phyloP scores from a whole-genome alignment of 2,329 filamentous ascomycete genomes.

The Calycina herbarum region DNA sequence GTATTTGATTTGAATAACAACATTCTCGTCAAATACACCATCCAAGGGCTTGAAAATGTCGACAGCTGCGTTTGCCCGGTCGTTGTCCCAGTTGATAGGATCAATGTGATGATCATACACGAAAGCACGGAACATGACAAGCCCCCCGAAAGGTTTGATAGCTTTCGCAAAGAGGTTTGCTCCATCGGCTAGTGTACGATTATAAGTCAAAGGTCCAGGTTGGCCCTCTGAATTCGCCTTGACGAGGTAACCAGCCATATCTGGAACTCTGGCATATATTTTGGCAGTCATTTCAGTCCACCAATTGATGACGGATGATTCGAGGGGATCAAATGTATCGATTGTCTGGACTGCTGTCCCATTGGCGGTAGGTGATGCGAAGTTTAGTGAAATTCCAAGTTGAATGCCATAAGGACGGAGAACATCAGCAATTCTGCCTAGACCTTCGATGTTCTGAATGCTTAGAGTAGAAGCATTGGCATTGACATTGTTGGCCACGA shows the following conservation, averaged over 20 bases:
- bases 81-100: constrained; percentile 61
- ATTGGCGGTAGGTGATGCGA: constrained; percentile 58
- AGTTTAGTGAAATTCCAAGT: constrained; percentile 66
- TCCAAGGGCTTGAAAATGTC: constrained; percentile 67
- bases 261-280: background rate
- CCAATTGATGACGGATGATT: constrained; percentile 12
- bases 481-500: constrained; percentile 73
- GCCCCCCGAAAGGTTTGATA: constrained; percentile 56
- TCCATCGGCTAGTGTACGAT: constrained; percentile 66
- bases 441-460: constrained; percentile 57
- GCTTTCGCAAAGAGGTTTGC: constrained; percentile 67
- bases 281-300: background rate
- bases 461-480: constrained; percentile 60
- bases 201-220: constrained; percentile 68
- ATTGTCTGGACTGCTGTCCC: constrained; percentile 50
- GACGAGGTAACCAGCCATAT: constrained; percentile 60
- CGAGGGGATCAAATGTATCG: constrained; percentile 62
- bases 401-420: constrained; percentile 68
- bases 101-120: constrained; percentile 62
- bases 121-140: constrained; percentile 71
- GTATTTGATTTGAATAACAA: constrained; percentile 72
- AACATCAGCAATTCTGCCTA: constrained; percentile 61
- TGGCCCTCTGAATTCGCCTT: constrained; percentile 75
- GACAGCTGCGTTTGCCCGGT: constrained; percentile 69
- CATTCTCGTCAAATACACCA: constrained; percentile 66